Percentiles rank a stretch among this genome's conserved stretches.
phyloP scores from a whole-genome alignment of 1,284 basidiomycete species.

The Phellopilus nigrolimitatus region DNA sequence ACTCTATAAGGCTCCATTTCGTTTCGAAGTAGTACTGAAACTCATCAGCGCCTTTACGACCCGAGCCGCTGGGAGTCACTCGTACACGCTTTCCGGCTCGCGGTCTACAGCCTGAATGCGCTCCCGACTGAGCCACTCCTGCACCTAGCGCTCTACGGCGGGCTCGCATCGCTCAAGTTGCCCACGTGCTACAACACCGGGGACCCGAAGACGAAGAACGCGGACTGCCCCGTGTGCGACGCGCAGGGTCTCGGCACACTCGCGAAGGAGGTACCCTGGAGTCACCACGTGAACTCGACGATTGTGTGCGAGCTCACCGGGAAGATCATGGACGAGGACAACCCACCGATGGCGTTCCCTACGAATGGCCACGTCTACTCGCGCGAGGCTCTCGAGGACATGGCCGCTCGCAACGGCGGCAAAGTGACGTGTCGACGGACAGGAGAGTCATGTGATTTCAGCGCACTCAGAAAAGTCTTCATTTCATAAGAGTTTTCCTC shows the following conservation, averaged over 20 bases:
- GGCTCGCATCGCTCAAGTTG: slow-evolving; percentile 81
- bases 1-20: no score
- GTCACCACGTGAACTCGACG: slow-evolving; percentile 92
- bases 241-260: slow-evolving; percentile 64
- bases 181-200: slow-evolving; percentile 64
- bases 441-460: slow-evolving; percentile 58
- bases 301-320: slow-evolving; percentile 91
- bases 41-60: slow-evolving; percentile 73
- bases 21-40: no score
- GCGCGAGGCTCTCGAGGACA: slow-evolving; percentile 76
- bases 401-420: slow-evolving; percentile 73
- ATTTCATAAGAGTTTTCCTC: slow-evolving; percentile 50
- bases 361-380: slow-evolving; percentile 92
- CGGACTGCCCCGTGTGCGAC: slow-evolving; percentile 92
- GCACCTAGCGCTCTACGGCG: slow-evolving; percentile 83
- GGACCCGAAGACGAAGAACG: slow-evolving; percentile 65
- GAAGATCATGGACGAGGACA: slow-evolving; percentile 91
- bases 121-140: slow-evolving; percentile 84
- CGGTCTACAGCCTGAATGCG: slow-evolving; percentile 81
- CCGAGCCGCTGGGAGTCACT: slow-evolving; percentile 70
- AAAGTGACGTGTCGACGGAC: slow-evolving; percentile 81
- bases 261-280: slow-evolving; percentile 84
- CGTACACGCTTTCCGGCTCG: slow-evolving; percentile 72
- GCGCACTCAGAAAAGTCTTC: slow-evolving; percentile 79
- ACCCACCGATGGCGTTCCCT: slow-evolving; percentile 90